A percentile compares a stretch with the other conserved stretches of the same genome.
These are phyloP conservation scores for Clathrus columnatus DNA, from an alignment of 768 basidiomycete species.

Conservation along the genomic window DNA sequence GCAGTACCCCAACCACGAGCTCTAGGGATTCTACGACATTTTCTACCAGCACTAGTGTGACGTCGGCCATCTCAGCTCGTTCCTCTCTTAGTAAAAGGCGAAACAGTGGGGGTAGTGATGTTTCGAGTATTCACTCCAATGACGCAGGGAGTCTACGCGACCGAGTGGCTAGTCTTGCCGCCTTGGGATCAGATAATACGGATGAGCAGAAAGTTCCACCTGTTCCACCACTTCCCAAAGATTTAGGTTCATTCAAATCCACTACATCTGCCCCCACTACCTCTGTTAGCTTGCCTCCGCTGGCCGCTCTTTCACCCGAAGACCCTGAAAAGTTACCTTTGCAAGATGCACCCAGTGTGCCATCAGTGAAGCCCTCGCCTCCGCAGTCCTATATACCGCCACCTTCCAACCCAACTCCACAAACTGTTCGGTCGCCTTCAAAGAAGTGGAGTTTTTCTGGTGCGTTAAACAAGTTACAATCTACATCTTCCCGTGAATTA, in stretches of 20 bases:
- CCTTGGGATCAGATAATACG: constrained; percentile 42
- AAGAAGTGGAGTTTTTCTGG: constrained; percentile 97
- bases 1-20: constrained; percentile 61
- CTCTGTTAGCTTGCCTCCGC: constrained; percentile 45
- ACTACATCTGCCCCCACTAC: constrained; percentile 45
- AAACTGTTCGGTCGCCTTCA: constrained; percentile 67
- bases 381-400: constrained; percentile 20
- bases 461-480: constrained; percentile 58
- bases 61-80: constrained; percentile 64
- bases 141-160: constrained; percentile 60
- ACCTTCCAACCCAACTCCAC: constrained; percentile 29
- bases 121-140: constrained; percentile 63
- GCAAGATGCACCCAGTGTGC: constrained; percentile 41
- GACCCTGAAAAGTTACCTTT: constrained; percentile 41
- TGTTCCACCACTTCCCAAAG: constrained; percentile 88
- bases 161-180: constrained; percentile 52
- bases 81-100: constrained; percentile 63
- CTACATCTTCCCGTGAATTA: constrained; percentile 8
- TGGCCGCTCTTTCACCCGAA: constrained; percentile 31
- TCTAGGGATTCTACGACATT: constrained; percentile 83
- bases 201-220: constrained; percentile 76
- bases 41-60: constrained; percentile 68
- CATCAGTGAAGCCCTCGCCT: constrained; percentile 21
- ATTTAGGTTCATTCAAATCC: constrained; percentile 68
- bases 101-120: constrained; percentile 83